Base-by-base conservation (phyloP, 2,329 filamentous ascomycete species). In the Hymenoscyphus repandus region DNA sequence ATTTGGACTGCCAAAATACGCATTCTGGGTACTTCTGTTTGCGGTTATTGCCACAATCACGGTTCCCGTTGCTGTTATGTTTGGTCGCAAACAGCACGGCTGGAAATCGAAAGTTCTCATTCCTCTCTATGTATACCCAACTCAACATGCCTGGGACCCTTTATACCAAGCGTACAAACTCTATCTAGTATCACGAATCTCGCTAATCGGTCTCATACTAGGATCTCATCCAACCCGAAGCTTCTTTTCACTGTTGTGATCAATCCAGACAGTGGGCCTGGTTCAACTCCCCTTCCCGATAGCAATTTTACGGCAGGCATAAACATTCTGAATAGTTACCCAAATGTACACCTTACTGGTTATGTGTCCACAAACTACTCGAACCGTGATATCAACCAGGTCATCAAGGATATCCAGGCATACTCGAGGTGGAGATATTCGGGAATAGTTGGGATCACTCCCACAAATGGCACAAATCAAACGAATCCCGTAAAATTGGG, bases 351-450 rank as follows among this genome's bases (percentile, higher is more conserved):
- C 0, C 59, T 66, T 2, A 52, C 72, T 13, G 70, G 70, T 9
- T 73, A 73, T 50, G 66, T 72, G 22, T 61, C 60, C 6, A 70
- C 68, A 2, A 42, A 50, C 9, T 69, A 70, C 41, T 65, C 62
- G 5, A 57, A 50, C 1, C 53, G 66, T 3, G 57, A 62, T 40
- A 52, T 65, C 27, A 46, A 57, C 6, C 57, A 58, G 1, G 65
- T 73, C 13, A 53, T 65, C 10, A 44, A 53, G 0, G 66, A 72
- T 20, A 57, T 72, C 15, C 59, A 58, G 15, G 63, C 50, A 9
- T 73, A 72, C 52, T 59, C 66, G 1, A 52, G 56, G 11, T 72
- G 69, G 69, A 20, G 15, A 11, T 54, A 60, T n/a, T 17, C 17
- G 12, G 30, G 17, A 11, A 22, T 13, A 43, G 11, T 32, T 43